These are phyloP conservation scores for Triangularia setosa DNA, from an alignment of 2,329 filamentous ascomycete genomes.

Conservation along the genomic window DNA sequence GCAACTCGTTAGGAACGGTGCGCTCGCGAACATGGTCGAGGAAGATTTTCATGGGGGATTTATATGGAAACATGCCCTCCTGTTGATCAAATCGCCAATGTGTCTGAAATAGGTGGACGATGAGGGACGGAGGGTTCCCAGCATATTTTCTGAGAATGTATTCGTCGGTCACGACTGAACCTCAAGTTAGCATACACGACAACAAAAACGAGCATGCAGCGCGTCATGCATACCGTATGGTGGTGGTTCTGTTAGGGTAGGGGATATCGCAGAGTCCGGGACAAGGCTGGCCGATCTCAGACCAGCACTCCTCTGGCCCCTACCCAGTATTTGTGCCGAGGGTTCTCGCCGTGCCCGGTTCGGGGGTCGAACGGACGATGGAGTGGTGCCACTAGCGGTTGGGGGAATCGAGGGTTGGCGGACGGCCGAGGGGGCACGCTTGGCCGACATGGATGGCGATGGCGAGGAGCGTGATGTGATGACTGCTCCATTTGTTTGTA, in stretches of 20 bases:
- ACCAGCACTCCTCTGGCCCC: conserved; percentile 49
- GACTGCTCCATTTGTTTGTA: conserved; percentile 59
- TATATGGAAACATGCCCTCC: conserved; percentile 87
- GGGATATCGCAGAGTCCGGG: conserved; percentile 38
- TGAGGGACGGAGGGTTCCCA: conserved; percentile 67
- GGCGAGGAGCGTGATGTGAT: conserved; percentile 56
- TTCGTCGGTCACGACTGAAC: conserved; percentile 48
- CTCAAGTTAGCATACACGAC: conserved; percentile 6
- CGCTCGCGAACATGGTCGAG: conserved; percentile 72
- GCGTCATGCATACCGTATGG: conserved; percentile 46
- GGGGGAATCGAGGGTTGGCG: conserved; percentile 49
- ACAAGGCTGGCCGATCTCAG: conserved; percentile 46
- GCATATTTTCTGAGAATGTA: conserved; percentile 81
- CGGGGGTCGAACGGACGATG: conserved; percentile 46
- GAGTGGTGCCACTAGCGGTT: conserved; percentile 43
- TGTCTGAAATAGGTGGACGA: conserved; percentile 77
- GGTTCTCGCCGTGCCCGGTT: conserved; percentile 58
- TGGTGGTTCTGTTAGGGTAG: conserved; percentile 41
- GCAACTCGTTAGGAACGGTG: conserved; percentile 84
- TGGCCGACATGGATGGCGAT: conserved; percentile 53
- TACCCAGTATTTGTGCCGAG: conserved; percentile 40
- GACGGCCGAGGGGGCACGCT: conserved; percentile 44
- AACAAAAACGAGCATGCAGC: not conserved
- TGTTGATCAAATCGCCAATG: conserved; percentile 93
- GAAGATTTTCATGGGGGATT: conserved; percentile 81